These are phyloP conservation scores for Anisodus tanguticus DNA, from an alignment of 257 asterid species.

Conservation along the genomic window DNA sequence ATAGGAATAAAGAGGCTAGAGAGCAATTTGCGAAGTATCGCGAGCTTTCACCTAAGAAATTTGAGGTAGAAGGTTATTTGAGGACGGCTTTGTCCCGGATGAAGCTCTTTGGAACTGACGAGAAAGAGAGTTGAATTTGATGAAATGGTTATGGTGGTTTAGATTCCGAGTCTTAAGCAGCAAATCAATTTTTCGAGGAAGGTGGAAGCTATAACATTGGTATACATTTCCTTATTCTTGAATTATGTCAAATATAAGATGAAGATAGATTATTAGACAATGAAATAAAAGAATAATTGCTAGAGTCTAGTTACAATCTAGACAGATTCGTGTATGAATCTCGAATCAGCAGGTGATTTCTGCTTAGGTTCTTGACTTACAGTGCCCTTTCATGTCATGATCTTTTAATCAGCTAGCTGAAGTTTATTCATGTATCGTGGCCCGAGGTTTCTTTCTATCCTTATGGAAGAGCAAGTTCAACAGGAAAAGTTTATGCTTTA, in stretches of 20 bases:
- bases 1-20: slow-evolving; percentile 68
- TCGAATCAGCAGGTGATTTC: slow-evolving; percentile 20
- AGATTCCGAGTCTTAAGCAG: neutral
- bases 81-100: slow-evolving; percentile 75
- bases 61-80: slow-evolving; percentile 84
- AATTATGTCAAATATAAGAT: neutral
- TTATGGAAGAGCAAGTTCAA: neutral
- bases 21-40: slow-evolving; percentile 70
- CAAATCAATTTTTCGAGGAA: neutral
- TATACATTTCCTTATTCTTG: slow-evolving; percentile 10
- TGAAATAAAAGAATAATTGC: slow-evolving; percentile 3
- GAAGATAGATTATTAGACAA: slow-evolving; percentile 25
- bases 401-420: neutral
- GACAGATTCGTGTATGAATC: neutral
- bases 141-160: neutral
- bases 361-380: neutral
- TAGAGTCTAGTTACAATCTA: neutral
- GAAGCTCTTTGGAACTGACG: slow-evolving; percentile 78
- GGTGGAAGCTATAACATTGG: slow-evolving; percentile 10
- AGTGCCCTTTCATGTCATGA: neutral
- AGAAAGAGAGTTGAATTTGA: slow-evolving; percentile 44
- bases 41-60: slow-evolving; percentile 73
- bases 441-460: neutral
- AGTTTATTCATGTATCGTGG: neutral
- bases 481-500: neutral